phyloP scores from a whole-genome alignment of 306 rosid genomes.

The Cucurbita pepo region DNA sequence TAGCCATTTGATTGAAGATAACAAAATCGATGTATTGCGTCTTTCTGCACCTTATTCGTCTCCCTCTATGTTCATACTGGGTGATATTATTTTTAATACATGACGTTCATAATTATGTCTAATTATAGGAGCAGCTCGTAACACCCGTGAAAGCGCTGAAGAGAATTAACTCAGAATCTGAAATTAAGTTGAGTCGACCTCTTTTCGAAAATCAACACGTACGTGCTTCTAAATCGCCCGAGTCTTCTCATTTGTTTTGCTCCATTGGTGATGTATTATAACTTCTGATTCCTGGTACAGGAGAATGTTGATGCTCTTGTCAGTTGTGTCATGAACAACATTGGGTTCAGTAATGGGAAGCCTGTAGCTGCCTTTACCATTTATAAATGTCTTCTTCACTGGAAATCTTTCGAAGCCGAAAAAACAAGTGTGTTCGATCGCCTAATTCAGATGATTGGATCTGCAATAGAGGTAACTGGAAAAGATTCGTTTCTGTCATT shows the following conservation, averaged over 20 bases:
- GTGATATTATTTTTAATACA: background rate
- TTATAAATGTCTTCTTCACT: constrained; percentile 91
- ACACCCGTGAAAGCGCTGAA: constrained; percentile 42
- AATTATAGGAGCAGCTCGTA: constrained; percentile 9
- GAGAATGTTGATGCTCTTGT: constrained; percentile 92
- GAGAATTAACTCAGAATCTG: constrained; percentile 74
- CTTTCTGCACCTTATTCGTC: background rate
- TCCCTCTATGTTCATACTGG: background rate
- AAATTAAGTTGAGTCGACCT: constrained; percentile 80
- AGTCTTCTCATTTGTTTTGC: background rate
- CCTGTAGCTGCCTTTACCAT: constrained; percentile 96
- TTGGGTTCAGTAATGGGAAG: constrained; percentile 83
- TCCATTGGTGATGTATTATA: constrained; percentile 1
- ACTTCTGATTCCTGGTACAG: constrained; percentile 29
- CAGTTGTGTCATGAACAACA: constrained; percentile 64
- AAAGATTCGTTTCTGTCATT: background rate
- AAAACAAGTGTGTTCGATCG: constrained; percentile 98
- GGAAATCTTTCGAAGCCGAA: constrained; percentile 99
- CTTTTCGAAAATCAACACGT: constrained; percentile 86
- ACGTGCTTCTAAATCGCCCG: constrained; percentile 16
- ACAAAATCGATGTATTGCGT: constrained; percentile 35
- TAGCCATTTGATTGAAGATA: constrained; percentile 55
- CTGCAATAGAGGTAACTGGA: constrained; percentile 74
- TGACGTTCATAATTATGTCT: background rate
- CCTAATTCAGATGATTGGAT: constrained; percentile 98